These are phyloP conservation scores for Begonia masoniana DNA, from an alignment of 306 rosid species.

Conservation along the genomic window DNA sequence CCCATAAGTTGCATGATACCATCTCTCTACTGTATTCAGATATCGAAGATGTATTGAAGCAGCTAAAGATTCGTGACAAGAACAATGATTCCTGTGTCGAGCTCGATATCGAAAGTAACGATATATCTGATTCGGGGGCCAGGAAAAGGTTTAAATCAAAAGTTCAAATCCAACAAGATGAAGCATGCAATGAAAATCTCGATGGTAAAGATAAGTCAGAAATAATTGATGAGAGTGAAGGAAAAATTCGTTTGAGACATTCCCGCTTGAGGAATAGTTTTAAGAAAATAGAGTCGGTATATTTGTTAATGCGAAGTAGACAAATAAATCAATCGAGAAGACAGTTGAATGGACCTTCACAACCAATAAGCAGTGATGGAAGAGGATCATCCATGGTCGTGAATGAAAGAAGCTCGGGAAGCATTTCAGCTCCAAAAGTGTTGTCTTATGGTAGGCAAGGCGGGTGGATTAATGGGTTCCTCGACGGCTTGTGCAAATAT, in stretches of 20 bases:
- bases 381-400: constrained; percentile 42
- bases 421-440: constrained; percentile 43
- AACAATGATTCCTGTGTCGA: constrained; percentile 30
- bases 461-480: constrained; percentile 93
- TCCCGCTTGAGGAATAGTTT: constrained; percentile 84
- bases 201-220: constrained; percentile 26
- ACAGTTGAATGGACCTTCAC: constrained; percentile 34
- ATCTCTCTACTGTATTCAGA: constrained; percentile 75
- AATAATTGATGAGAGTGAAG: constrained; percentile 18
- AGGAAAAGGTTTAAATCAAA: constrained; percentile 70
- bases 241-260: constrained; percentile 38
- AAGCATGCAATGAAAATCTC: constrained; percentile 51
- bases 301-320: constrained; percentile 69
- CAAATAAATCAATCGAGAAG: constrained; percentile 33
- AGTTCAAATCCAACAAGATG: constrained; percentile 21
- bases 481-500: constrained; percentile 95
- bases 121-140: constrained; percentile 43
- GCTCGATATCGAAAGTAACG: constrained; percentile 33
- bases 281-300: constrained; percentile 79
- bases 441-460: constrained; percentile 33
- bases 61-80: constrained; percentile 46
- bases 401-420: constrained; percentile 59
- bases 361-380: constrained; percentile 46
- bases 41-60: constrained; percentile 71
- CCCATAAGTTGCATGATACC: constrained; percentile 64